A percentile compares a stretch with the other conserved stretches of the same genome.
phyloP scores from a whole-genome alignment of 257 asterid species.

The Solanum phureja region DNA sequence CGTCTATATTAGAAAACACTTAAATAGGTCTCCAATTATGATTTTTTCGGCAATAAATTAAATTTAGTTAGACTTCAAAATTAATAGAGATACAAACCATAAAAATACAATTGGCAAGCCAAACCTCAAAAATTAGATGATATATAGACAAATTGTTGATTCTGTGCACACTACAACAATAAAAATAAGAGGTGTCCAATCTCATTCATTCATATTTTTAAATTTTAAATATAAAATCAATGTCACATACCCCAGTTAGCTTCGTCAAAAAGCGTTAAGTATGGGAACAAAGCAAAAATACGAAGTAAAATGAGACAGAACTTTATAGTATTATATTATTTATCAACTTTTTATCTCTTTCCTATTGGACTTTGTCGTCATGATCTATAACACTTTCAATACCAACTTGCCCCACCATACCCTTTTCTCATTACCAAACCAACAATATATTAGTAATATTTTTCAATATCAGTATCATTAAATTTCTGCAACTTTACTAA shows the following conservation, averaged over 20 bases:
- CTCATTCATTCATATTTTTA: not conserved
- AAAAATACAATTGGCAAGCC: not conserved
- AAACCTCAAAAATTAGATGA: not conserved
- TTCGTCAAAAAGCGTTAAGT: not conserved
- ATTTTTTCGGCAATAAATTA: not conserved
- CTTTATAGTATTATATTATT: not conserved
- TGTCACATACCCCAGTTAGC: not conserved
- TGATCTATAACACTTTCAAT: not conserved
- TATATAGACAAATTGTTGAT: not conserved
- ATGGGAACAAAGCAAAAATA: not conserved
- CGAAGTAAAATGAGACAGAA: not conserved
- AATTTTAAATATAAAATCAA: not conserved
- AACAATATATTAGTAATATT: not conserved
- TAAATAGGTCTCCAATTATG: not conserved
- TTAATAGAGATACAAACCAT: not conserved
- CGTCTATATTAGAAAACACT: not conserved
- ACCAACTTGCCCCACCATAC: constrained; percentile 6
- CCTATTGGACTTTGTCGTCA: constrained; percentile 7
- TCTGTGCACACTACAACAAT: not conserved
- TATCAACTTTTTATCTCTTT: constrained; percentile 5
- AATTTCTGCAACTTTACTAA: not conserved
- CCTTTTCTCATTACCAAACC: not conserved
- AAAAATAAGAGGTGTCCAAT: not conserved
- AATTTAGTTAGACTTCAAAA: not conserved
- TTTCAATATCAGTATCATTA: not conserved